phyloP scores from a whole-genome alignment of 108 stramenopile genomes.

The Pseudonitzschia delicatissima region DNA sequence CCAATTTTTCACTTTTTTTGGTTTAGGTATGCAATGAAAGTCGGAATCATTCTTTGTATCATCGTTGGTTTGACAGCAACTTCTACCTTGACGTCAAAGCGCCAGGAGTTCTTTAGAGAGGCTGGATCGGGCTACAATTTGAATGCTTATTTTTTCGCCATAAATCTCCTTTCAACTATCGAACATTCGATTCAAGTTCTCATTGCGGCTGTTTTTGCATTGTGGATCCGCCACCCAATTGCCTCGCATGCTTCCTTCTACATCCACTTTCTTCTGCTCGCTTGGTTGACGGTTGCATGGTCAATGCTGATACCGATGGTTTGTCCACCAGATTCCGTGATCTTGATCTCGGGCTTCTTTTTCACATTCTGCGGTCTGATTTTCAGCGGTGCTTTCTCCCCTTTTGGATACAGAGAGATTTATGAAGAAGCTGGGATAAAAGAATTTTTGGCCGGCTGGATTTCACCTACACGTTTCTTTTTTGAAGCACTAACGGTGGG shows the following conservation, averaged over 20 bases:
- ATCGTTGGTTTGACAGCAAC: constrained; percentile 37
- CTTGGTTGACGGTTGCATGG: constrained; percentile 44
- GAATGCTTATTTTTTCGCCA: constrained; percentile 42
- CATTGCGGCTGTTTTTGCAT: constrained; percentile 34
- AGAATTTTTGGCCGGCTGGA: constrained; percentile 28
- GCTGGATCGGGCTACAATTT: constrained; percentile 28
- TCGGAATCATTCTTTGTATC: constrained; percentile 37
- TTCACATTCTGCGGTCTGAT: constrained; percentile 40
- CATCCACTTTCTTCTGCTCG: constrained; percentile 30
- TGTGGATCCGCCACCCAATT: constrained; percentile 25
- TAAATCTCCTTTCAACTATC: constrained; percentile 33
- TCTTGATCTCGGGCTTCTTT: constrained; percentile 30
- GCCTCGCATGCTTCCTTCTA: constrained; percentile 11
- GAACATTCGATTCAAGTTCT: constrained; percentile 33
- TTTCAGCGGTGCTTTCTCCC: constrained; percentile 34
- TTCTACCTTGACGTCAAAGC: constrained; percentile 31
- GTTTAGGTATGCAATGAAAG: constrained; percentile 32
- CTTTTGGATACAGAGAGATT: constrained; percentile 22
- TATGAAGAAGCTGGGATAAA: constrained; percentile 13
- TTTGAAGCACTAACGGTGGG: constrained; percentile 34
- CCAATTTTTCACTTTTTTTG: not conserved
- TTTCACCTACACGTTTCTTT: constrained; percentile 39
- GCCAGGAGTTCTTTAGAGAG: constrained; percentile 52
- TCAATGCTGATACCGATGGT: constrained; percentile 35
- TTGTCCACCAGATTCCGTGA: constrained; percentile 34